Conservation (phyloP, 2,329 filamentous ascomycete species). For the Beauveria australis region DNA sequence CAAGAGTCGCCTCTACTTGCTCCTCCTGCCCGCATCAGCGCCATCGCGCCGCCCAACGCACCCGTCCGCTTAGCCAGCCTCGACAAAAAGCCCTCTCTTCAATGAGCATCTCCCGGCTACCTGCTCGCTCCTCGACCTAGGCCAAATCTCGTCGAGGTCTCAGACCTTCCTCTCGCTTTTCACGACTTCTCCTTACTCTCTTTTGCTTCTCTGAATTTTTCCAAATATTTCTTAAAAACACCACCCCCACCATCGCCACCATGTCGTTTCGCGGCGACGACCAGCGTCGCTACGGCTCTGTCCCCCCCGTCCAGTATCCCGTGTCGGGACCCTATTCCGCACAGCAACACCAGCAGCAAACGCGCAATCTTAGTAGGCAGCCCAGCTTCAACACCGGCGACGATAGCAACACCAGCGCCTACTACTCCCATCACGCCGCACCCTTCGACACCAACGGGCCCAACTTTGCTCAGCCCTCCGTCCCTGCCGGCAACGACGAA, state of each 20-base stretch:
- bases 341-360: conserved; percentile 20
- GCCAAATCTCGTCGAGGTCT: background rate
- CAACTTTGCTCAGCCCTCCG: conserved; percentile 15
- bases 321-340: conserved; percentile 30
- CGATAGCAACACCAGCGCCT: conserved; percentile 41
- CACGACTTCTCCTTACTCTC: background rate
- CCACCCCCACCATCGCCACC: conserved; percentile 11
- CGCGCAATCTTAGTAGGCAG: conserved; percentile 38
- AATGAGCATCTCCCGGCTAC: background rate
- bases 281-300: conserved; percentile 56
- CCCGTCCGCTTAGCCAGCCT: background rate
- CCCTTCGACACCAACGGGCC: conserved; percentile 17
- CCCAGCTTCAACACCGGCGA: conserved; percentile 72
- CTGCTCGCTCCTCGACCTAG: background rate
- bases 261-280: conserved; percentile 60
- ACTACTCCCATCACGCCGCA: conserved; percentile 32
- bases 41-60: background rate
- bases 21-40: background rate
- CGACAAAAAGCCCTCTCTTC: background rate
- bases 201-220: background rate
- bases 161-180: background rate
- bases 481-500: conserved; percentile 42
- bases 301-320: conserved; percentile 58
- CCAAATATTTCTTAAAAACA: background rate
- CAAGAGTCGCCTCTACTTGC: background rate